These are phyloP conservation scores for Russula foetens DNA, from an alignment of 768 basidiomycete genomes.

Conservation along the genomic window DNA sequence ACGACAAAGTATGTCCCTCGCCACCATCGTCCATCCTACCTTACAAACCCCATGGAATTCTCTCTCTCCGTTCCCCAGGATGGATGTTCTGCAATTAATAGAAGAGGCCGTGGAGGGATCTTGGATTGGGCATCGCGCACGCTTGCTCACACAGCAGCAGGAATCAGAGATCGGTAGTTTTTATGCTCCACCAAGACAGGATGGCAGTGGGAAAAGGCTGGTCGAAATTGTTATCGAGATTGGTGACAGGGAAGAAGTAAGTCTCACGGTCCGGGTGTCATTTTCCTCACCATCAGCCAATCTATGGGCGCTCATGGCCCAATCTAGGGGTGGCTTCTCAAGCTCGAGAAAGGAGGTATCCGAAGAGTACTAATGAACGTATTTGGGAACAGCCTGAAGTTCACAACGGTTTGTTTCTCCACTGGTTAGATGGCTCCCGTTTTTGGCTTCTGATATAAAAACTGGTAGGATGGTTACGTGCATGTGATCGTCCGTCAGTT, in stretches of 20 bases:
- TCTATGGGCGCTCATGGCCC: not conserved
- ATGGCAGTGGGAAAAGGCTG: conserved; percentile 39
- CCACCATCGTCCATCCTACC: not conserved
- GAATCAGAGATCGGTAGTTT: conserved; percentile 84
- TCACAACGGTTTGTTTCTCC: conserved; percentile 56
- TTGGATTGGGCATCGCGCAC: conserved; percentile 87
- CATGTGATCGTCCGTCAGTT: conserved; percentile 77
- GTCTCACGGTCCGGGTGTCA: conserved; percentile 18
- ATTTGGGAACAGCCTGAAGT: conserved; percentile 90
- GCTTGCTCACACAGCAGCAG: conserved; percentile 50
- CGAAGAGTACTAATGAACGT: conserved; percentile 91
- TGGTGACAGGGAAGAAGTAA: conserved; percentile 58
- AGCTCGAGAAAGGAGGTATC: conserved; percentile 89
- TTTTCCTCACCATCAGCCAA: not conserved
- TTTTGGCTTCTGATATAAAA: not conserved
- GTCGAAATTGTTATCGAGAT: conserved; percentile 90
- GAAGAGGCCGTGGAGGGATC: conserved; percentile 90
- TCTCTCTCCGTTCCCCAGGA: conserved; percentile 28
- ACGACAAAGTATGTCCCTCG: conserved; percentile 44
- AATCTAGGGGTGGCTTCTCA: conserved; percentile 71
- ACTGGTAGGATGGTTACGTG: conserved; percentile 67
- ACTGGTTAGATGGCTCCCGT: not conserved
- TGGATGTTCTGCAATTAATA: conserved; percentile 73
- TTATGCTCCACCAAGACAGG: conserved; percentile 68
- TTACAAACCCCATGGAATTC: not conserved